A percentile compares a stretch with the other conserved stretches of the same genome.
Evolutionary conservation across 495 filamentous ascomycete genomes (phyloP).

Genomic region (Podospora australis): DNA sequence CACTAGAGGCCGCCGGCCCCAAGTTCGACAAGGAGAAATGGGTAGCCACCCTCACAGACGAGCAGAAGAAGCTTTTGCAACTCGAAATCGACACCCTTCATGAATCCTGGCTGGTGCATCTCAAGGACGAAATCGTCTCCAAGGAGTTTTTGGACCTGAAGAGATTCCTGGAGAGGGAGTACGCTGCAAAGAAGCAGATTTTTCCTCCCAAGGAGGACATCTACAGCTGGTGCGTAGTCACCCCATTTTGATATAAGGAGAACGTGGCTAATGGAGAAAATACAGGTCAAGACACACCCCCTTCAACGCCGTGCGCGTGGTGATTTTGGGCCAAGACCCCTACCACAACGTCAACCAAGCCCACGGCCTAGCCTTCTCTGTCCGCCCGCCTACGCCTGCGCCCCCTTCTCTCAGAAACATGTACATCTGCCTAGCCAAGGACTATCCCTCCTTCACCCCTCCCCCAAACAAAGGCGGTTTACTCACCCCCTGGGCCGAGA

Average conservation of each 20-base stretch:
- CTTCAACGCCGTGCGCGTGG: slow-evolving; percentile 74
- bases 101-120: slow-evolving; percentile 78
- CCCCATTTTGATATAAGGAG: not conserved
- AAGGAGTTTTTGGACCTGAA: slow-evolving; percentile 81
- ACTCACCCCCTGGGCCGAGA: slow-evolving; percentile 86
- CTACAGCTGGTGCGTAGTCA: slow-evolving; percentile 72
- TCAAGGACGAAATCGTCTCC: slow-evolving; percentile 75
- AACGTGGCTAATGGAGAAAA: not conserved
- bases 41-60: slow-evolving; percentile 66
- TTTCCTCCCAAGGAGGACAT: slow-evolving; percentile 85
- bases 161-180: slow-evolving; percentile 75
- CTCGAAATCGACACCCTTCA: slow-evolving; percentile 89
- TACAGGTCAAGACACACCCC: slow-evolving; percentile 84
- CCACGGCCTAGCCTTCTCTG: slow-evolving; percentile 90
- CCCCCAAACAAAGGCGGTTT: slow-evolving; percentile 74
- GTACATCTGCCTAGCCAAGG: slow-evolving; percentile 75
- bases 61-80: slow-evolving; percentile 74
- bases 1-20: slow-evolving; percentile 26
- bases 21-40: slow-evolving; percentile 87
- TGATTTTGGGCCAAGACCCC: slow-evolving; percentile 92
- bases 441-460: slow-evolving; percentile 72
- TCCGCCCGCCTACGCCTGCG: slow-evolving; percentile 78
- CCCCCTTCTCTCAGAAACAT: slow-evolving; percentile 89
- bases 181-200: slow-evolving; percentile 60
- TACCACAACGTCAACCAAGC: slow-evolving; percentile 96